Base-by-base conservation (phyloP, 768 basidiomycete genomes). In the Lentinula lateritia region DNA sequence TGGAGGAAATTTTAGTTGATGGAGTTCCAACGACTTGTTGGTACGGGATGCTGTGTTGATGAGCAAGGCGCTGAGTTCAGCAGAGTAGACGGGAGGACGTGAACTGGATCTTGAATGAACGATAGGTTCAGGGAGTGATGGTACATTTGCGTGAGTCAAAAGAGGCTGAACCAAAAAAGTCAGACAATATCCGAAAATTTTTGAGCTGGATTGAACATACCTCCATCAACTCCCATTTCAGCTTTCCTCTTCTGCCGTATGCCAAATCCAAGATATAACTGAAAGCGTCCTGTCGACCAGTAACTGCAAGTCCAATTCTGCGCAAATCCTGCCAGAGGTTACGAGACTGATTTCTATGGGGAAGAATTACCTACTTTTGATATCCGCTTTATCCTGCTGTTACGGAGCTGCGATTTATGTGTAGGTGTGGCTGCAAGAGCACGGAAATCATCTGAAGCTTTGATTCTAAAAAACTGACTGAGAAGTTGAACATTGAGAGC, bases 171-270 rank as follows among this genome's bases (percentile, higher is more conserved):
- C 16, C 16, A 23, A 9, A 34, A 18, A 41, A 18, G 39, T 55
- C 53, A 56, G 38, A 28, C 13, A 60, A 43, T 13, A 60, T 57
- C 10, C 3, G 41, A 9, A n/a, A 20, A 6, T 28, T 52, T 46
- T 41, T 13, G n/a, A 54, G n/a, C 16, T 41, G 42, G 15, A 20
- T 10, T 10, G 6, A 10, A 20, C 76, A 64, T 65, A 90, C 91
- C 75, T 86, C 71, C 71, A 92, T 74, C 46, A 92, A 71, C 66
- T 92, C 88, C 74, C 83, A 81, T 66, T 78, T 83, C 15, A 93
- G 71, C 67, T 81, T 87, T 23, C 91, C 91, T 65, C 83, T 84
- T 62, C 91, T 79, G 35, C 90, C 91, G 71, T 92, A 93, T 32
- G 91, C 91, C 34, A 86, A 66, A 64, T 87, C 82, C 16, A 93